These are phyloP conservation scores for Meyerozyma athensensis DNA, from an alignment of 1,139 yeast genomes.

Conservation along the genomic window DNA sequence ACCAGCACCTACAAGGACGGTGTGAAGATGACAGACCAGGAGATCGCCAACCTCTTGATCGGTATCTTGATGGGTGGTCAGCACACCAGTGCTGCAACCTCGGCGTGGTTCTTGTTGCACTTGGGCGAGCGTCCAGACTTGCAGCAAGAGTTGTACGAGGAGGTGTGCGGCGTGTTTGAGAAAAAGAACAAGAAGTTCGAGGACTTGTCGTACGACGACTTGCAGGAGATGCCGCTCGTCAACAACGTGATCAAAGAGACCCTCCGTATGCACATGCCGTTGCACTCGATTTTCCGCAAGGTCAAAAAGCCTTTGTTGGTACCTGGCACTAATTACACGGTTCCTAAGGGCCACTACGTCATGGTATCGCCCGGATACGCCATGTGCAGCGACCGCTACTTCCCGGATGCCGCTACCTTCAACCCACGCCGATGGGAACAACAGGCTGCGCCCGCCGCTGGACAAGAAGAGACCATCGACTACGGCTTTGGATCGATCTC, in stretches of 20 bases:
- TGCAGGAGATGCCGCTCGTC: conserved; percentile 75
- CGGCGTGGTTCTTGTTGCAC: conserved; percentile 91
- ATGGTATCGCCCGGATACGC: conserved; percentile 93
- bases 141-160: conserved; percentile 74
- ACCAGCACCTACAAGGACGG: conserved; percentile 90
- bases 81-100: conserved; percentile 95
- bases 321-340: conserved; percentile 74
- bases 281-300: conserved; percentile 92
- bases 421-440: conserved; percentile 89
- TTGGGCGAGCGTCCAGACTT: conserved; percentile 81
- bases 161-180: conserved; percentile 61
- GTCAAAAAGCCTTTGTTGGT: conserved; percentile 75
- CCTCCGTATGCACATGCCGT: conserved; percentile 90
- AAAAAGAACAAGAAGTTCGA: conserved; percentile 33
- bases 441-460: conserved; percentile 30
- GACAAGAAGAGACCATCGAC: conserved; percentile 61
- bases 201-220: conserved; percentile 73
- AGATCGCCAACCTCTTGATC: conserved; percentile 87
- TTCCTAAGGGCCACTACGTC: conserved; percentile 87
- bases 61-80: conserved; percentile 99
- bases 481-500: conserved; percentile 95
- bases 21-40: conserved; percentile 86
- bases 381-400: conserved; percentile 68
- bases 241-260: conserved; percentile 89
- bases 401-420: conserved; percentile 66